These are phyloP conservation scores for Alternaria longipes DNA, from an alignment of 2,329 filamentous ascomycete species.

Conservation along the genomic window DNA sequence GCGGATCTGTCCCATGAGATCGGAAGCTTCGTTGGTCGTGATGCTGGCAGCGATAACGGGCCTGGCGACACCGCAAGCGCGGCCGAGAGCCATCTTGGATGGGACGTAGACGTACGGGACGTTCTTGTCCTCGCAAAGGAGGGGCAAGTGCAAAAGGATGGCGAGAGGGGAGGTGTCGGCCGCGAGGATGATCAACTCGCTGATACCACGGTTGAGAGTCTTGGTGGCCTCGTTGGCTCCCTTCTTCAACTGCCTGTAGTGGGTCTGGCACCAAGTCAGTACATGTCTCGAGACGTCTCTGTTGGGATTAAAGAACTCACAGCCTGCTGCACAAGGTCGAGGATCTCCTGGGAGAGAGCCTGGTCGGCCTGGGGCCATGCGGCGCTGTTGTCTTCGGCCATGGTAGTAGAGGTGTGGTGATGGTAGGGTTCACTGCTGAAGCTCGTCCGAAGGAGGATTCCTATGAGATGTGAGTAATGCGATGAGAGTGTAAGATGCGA, in stretches of 20 bases:
- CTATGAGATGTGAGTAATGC: slow-evolving; percentile 10
- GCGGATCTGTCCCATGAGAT: slow-evolving; percentile 83
- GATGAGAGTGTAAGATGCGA: too few relatives aligned
- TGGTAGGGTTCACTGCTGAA: slow-evolving; percentile 44
- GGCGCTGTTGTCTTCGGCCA: slow-evolving; percentile 45
- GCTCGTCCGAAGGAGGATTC: slow-evolving; percentile 48
- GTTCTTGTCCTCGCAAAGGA: slow-evolving; percentile 87
- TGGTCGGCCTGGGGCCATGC: slow-evolving; percentile 55
- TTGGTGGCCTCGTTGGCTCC: slow-evolving; percentile 75
- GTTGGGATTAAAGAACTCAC: not conserved
- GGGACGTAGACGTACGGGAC: slow-evolving; percentile 66
- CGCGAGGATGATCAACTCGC: slow-evolving; percentile 82
- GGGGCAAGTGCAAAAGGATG: slow-evolving; percentile 73
- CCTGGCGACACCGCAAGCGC: slow-evolving; percentile 85
- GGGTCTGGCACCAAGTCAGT: not conserved
- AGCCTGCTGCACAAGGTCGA: slow-evolving; percentile 51
- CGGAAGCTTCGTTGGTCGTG: slow-evolving; percentile 68
- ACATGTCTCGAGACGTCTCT: not conserved
- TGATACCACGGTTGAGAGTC: slow-evolving; percentile 88
- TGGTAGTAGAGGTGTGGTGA: slow-evolving; percentile 16
- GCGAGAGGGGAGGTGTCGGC: slow-evolving; percentile 88
- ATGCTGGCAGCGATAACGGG: slow-evolving; percentile 88
- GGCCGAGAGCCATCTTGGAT: slow-evolving; percentile 80
- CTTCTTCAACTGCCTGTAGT: slow-evolving; percentile 45
- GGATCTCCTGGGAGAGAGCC: slow-evolving; percentile 59